Conservation (phyloP, 768 basidiomycete species). For the Lactifluus piperatus region DNA sequence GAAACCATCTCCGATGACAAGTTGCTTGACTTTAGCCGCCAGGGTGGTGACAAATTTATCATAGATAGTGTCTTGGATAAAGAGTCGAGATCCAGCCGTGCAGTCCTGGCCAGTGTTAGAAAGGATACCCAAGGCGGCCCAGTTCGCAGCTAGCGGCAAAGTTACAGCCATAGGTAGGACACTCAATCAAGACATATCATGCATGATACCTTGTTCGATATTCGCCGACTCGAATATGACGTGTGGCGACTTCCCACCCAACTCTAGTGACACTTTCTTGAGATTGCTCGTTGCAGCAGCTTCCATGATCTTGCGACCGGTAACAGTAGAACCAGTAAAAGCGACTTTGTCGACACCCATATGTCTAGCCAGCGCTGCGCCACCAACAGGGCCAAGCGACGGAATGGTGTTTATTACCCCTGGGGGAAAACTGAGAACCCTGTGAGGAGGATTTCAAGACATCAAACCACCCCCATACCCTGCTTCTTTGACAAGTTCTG, state of each 20-base stretch:
- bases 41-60: conserved; percentile 71
- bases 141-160: conserved; percentile 53
- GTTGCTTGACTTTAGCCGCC: conserved; percentile 55
- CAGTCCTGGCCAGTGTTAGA: conserved; percentile 93
- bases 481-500: conserved; percentile 73
- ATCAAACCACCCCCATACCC: conserved; percentile 41
- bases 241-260: conserved; percentile 89
- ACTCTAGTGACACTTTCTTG: conserved; percentile 93
- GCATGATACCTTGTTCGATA: conserved; percentile 62
- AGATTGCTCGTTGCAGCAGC: conserved; percentile 90
- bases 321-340: conserved; percentile 87
- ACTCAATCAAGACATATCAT: background rate
- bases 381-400: conserved; percentile 73
- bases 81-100: conserved; percentile 84
- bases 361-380: conserved; percentile 77
- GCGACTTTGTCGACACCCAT: conserved; percentile 88
- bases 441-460: conserved; percentile 1
- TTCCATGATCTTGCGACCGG: conserved; percentile 84
- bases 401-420: conserved; percentile 88
- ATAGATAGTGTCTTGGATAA: conserved; percentile 81
- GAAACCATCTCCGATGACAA: conserved; percentile 74
- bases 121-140: conserved; percentile 79
- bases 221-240: conserved; percentile 88
- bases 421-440: conserved; percentile 60
- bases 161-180: background rate